These are phyloP conservation scores for Closterium sp. DNA, from an alignment of 139 green algal genomes.

Conservation along the genomic window DNA sequence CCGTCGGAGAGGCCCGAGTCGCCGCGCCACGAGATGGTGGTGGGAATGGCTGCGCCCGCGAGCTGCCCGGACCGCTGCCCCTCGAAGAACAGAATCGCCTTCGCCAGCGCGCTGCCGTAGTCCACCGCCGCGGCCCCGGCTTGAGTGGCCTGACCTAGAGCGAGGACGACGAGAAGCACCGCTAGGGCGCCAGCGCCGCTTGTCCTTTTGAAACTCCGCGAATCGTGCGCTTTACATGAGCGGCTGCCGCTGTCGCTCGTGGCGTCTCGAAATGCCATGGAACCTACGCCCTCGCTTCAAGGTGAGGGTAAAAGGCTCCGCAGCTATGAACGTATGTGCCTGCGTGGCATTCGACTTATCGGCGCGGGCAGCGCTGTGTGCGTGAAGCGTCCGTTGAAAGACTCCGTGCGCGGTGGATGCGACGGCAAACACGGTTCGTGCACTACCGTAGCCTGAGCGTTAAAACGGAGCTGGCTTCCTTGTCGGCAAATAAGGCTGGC, in stretches of 20 bases:
- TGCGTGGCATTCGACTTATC: not conserved
- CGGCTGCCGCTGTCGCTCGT: not conserved
- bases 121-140: not conserved
- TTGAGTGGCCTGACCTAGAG: not conserved
- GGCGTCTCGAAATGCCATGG: not conserved
- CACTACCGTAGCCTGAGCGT: not conserved
- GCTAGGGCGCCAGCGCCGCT: not conserved
- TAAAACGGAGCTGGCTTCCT: not conserved
- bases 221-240: not conserved
- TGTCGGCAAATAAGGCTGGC: not conserved
- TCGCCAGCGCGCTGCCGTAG: slow-evolving; percentile 22
- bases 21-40: slow-evolving; percentile 18
- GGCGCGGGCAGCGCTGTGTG: no score
- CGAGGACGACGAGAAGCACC: not conserved
- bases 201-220: not conserved
- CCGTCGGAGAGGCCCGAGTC: slow-evolving; percentile 41
- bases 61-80: slow-evolving; percentile 49
- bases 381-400: not conserved
- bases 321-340: not conserved
- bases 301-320: not conserved
- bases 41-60: not conserved
- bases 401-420: not conserved
- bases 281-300: not conserved
- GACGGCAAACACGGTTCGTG: not conserved
- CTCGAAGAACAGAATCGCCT: slow-evolving; percentile 44